Evolutionary conservation across 1,284 basidiomycete genomes (phyloP).

Genomic region (Golubevia pallescens): DNA sequence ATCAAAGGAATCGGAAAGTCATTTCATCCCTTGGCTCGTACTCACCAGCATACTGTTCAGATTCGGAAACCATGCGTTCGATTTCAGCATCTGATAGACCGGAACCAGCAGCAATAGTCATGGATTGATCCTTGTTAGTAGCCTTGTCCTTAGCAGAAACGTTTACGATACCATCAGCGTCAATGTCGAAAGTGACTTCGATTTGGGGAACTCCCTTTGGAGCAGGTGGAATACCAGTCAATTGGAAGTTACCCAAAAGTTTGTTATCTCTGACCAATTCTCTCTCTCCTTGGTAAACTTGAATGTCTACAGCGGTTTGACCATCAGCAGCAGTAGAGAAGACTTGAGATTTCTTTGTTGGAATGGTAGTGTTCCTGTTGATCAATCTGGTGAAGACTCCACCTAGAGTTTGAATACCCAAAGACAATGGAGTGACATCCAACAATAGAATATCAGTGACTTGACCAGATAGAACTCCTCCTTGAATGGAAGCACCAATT

Average conservation of each 20-base stretch:
- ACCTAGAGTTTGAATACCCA: constrained; percentile 96
- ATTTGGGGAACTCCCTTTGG: constrained; percentile 98
- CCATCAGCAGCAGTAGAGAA: constrained; percentile 88
- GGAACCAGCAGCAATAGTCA: constrained; percentile 96
- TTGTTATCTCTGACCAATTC: constrained; percentile 98
- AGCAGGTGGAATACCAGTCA: constrained; percentile 94
- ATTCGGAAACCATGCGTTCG: constrained; percentile 93
- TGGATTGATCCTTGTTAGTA: constrained; percentile 93
- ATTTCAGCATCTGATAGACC: constrained; percentile 96
- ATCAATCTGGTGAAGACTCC: constrained; percentile 87
- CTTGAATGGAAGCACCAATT: constrained; percentile 89
- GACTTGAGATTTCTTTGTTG: constrained; percentile 97
- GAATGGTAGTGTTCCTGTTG: constrained; percentile 96
- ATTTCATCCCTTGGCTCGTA: too few relatives aligned
- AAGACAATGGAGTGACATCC: constrained; percentile 91
- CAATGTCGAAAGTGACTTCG: constrained; percentile 98
- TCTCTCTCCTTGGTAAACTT: constrained; percentile 98
- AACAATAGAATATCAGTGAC: constrained; percentile 95
- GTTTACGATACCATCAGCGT: constrained; percentile 97
- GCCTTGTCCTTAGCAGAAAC: constrained; percentile 97
- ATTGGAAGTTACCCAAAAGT: constrained; percentile 98
- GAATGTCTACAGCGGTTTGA: constrained; percentile 81
- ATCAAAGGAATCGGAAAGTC: too few relatives aligned
- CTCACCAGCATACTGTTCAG: constrained; percentile 86
- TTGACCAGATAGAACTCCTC: constrained; percentile 92